A percentile compares a stretch with the other conserved stretches of the same genome.
These are phyloP conservation scores for Syncephalastrum racemosum DNA, from an alignment of 371 early-diverging fungal genomes.

Conservation along the genomic window DNA sequence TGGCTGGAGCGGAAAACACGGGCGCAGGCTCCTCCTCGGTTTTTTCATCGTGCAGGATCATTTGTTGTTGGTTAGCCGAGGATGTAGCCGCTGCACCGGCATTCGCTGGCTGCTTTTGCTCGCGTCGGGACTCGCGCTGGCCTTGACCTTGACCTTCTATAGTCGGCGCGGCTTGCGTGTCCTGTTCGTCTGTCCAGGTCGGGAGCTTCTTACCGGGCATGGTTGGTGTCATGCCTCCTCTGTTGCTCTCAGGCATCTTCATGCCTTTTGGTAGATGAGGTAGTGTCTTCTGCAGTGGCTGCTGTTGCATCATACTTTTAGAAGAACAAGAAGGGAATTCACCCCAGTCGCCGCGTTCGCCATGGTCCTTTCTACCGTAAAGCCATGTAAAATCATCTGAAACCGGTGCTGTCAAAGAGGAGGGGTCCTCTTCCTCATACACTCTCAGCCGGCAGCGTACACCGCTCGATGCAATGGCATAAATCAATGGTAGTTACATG, in stretches of 20 bases:
- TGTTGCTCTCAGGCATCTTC: conserved; percentile 21
- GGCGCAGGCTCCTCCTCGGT: conserved; percentile 32
- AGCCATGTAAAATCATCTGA: too few relatives aligned
- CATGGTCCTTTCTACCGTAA: too few relatives aligned
- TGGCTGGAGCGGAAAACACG: conserved; percentile 32
- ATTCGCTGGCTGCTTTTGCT: conserved; percentile 9
- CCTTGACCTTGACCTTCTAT: conserved; percentile 14
- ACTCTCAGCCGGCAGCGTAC: too few relatives aligned
- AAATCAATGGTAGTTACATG: too few relatives aligned
- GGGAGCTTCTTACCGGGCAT: conserved; percentile 14
- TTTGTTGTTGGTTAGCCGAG: background rate
- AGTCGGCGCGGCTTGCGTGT: conserved; percentile 5
- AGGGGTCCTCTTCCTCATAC: too few relatives aligned
- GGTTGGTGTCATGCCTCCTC: conserved; percentile 5
- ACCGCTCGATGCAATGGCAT: too few relatives aligned
- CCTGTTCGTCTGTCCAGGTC: background rate
- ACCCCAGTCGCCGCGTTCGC: too few relatives aligned
- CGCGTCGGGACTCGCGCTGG: conserved; percentile 7
- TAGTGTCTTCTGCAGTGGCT: conserved; percentile 19
- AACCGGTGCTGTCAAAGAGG: too few relatives aligned
- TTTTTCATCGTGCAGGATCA: background rate
- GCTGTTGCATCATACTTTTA: background rate
- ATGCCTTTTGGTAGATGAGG: conserved; percentile 42
- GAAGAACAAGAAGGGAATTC: too few relatives aligned
- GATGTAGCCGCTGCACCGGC: background rate